phyloP scores from a whole-genome alignment of 116 monocot species.

The Posidonia oceanica region DNA sequence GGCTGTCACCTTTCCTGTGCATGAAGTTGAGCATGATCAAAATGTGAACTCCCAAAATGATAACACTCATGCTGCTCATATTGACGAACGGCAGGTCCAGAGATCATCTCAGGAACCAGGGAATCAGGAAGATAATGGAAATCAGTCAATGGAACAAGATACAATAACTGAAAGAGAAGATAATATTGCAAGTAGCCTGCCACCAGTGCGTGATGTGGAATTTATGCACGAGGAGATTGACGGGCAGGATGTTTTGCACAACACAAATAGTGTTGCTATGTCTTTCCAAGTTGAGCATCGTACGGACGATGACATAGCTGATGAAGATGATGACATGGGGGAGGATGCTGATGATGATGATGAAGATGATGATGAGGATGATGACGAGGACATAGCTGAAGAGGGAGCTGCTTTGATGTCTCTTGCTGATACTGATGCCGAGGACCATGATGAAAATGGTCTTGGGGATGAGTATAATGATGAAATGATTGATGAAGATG shows the following conservation, averaged over 20 bases:
- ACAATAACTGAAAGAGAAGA: slow-evolving; percentile 21
- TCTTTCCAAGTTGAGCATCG: slow-evolving; percentile 39
- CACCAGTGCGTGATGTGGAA: slow-evolving; percentile 16
- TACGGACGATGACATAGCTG: slow-evolving; percentile 42
- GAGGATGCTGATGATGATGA: slow-evolving; percentile 64
- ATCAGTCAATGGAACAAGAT: slow-evolving; percentile 21
- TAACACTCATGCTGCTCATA: slow-evolving; percentile 11
- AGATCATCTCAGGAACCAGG: slow-evolving; percentile 22
- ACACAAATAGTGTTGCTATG: slow-evolving; percentile 32
- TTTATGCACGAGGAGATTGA: slow-evolving; percentile 41
- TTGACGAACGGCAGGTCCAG: slow-evolving; percentile 15
- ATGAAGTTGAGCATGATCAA: slow-evolving; percentile 16
- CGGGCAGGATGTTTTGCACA: slow-evolving; percentile 20
- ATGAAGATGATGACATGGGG: slow-evolving; percentile 62
- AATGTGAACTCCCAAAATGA: slow-evolving; percentile 15
- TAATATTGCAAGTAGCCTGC: slow-evolving; percentile 14
- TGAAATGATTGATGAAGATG: slow-evolving; percentile 62
- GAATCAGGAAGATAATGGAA: slow-evolving; percentile 11
- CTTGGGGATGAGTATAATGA: slow-evolving; percentile 59
- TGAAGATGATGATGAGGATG: slow-evolving; percentile 64
- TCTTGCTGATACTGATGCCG: slow-evolving; percentile 60
- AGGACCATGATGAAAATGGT: slow-evolving; percentile 58
- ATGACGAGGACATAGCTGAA: slow-evolving; percentile 31
- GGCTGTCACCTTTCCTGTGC: neutral
- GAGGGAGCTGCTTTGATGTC: slow-evolving; percentile 62